A percentile compares a stretch with the other conserved stretches of the same genome.
These are phyloP conservation scores for Megacollybia platyphylla DNA, from an alignment of 1,284 basidiomycete genomes.

Conservation along the genomic window DNA sequence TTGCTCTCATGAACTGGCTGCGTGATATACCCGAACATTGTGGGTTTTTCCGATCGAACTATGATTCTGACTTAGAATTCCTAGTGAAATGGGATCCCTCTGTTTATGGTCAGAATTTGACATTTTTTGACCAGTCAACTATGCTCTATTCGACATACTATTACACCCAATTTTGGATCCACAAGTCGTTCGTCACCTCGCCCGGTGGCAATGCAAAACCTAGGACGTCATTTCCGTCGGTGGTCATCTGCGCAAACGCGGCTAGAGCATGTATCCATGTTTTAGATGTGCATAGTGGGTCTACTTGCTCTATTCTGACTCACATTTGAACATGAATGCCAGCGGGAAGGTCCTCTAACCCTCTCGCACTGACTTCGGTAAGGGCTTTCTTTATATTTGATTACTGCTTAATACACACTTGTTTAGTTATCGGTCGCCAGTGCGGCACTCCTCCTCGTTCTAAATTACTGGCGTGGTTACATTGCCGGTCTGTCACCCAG, in stretches of 20 bases:
- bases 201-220: conserved; percentile 34
- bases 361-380: conserved; percentile 27
- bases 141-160: conserved; percentile 47
- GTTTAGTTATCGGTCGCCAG: conserved; percentile 37
- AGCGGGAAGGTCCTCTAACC: conserved; percentile 16
- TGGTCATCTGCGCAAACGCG: conserved; percentile 78
- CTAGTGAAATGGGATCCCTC: conserved; percentile 53
- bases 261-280: conserved; percentile 71
- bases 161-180: conserved; percentile 55
- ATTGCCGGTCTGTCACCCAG: conserved; percentile 42
- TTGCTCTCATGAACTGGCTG: conserved; percentile 36
- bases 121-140: conserved; percentile 50
- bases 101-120: conserved; percentile 23
- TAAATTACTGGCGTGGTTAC: conserved; percentile 66
- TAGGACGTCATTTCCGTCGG: conserved; percentile 51
- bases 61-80: conserved; percentile 15
- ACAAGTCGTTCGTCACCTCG: conserved; percentile 73
- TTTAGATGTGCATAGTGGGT: conserved; percentile 32
- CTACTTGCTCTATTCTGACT: background rate
- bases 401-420: conserved; percentile 7
- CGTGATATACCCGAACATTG: conserved; percentile 28
- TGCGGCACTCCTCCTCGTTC: conserved; percentile 52
- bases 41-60: conserved; percentile 18
- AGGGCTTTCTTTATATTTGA: conserved; percentile 10
- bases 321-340: background rate